phyloP scores from a whole-genome alignment of 2,329 filamentous ascomycete species.

The Paracorniculantispora psalliotae region DNA sequence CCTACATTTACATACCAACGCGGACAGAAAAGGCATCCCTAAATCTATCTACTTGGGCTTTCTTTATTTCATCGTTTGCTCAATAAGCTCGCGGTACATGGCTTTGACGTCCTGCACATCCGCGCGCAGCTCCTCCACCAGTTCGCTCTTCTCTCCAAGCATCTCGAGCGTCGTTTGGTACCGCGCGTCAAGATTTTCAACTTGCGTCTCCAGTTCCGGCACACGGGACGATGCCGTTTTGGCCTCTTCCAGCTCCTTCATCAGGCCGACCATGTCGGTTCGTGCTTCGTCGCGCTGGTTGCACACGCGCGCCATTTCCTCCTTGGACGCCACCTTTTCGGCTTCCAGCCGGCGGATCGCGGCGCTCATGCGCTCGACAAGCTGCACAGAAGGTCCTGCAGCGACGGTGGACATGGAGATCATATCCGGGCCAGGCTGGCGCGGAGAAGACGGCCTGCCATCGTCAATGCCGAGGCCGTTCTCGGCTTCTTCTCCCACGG shows the following conservation, averaged over 20 bases:
- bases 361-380: constrained; percentile 93
- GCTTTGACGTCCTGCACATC: constrained; percentile 92
- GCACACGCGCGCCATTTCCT: constrained; percentile 75
- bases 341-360: constrained; percentile 86
- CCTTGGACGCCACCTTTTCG: constrained; percentile 82
- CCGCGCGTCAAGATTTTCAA: constrained; percentile 64
- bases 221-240: constrained; percentile 56
- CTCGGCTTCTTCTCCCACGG: background rate
- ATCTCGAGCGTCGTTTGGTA: constrained; percentile 92
- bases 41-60: background rate
- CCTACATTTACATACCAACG: background rate
- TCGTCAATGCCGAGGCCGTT: constrained; percentile 45
- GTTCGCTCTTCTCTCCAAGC: constrained; percentile 94
- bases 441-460: constrained; percentile 36
- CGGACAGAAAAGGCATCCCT: background rate
- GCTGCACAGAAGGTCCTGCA: constrained; percentile 86
- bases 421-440: constrained; percentile 65
- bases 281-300: constrained; percentile 88
- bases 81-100: constrained; percentile 91
- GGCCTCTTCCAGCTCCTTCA: constrained; percentile 78
- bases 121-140: constrained; percentile 81
- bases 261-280: constrained; percentile 82
- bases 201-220: constrained; percentile 59
- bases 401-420: constrained; percentile 84
- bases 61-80: constrained; percentile 66